Percentiles rank a stretch among this genome's conserved stretches.
Conservation (phyloP, 306 rosid genomes). For the Quercus gilva region DNA sequence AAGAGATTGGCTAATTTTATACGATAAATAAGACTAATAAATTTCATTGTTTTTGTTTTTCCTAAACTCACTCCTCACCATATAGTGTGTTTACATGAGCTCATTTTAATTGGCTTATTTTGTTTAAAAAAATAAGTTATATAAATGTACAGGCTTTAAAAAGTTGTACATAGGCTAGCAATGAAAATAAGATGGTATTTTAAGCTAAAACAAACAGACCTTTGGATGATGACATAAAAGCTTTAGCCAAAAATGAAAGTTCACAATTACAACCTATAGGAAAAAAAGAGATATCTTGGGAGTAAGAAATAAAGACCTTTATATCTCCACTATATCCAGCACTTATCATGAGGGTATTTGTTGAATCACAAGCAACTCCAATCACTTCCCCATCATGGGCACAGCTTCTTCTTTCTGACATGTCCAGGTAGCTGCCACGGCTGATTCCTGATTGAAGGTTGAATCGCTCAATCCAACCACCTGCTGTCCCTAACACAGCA, state of each 20-base stretch:
- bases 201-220: not conserved
- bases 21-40: too few species aligned
- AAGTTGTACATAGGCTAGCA: too few species aligned
- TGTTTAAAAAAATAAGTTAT: too few species aligned
- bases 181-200: not conserved
- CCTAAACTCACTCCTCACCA: too few species aligned
- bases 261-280: not conserved
- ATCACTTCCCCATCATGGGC: slow-evolving; percentile 91
- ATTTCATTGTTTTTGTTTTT: too few species aligned
- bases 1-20: too few species aligned
- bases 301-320: slow-evolving; percentile 51
- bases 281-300: not conserved
- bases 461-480: slow-evolving; percentile 95
- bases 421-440: slow-evolving; percentile 75
- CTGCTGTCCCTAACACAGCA: slow-evolving; percentile 86
- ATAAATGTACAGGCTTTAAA: too few species aligned
- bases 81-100: too few species aligned
- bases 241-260: not conserved
- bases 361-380: slow-evolving; percentile 95
- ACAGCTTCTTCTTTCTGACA: slow-evolving; percentile 45
- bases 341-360: slow-evolving; percentile 86
- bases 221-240: not conserved
- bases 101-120: too few species aligned
- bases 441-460: slow-evolving; percentile 94
- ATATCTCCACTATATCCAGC: slow-evolving; percentile 88